Conservation (phyloP, 1,284 basidiomycete species). For the Sanghuangporus baumii region DNA sequence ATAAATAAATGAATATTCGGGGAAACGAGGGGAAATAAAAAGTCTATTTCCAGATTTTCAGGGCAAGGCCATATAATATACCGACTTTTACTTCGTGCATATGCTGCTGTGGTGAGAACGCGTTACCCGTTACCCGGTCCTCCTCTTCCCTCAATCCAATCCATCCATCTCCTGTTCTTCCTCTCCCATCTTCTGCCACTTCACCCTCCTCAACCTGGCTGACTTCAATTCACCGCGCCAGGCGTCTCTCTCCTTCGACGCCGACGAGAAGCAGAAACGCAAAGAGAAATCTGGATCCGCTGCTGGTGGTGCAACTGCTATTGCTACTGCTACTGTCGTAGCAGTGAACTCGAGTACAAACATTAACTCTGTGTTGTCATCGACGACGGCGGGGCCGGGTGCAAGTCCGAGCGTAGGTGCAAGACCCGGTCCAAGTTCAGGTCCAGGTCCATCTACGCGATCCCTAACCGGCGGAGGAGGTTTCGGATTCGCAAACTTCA, state of each 20-base stretch:
- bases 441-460: not conserved
- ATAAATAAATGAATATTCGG: not conserved
- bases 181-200: not conserved
- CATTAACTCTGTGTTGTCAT: not conserved
- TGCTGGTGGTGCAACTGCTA: too few relatives aligned
- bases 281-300: not conserved
- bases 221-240: not conserved
- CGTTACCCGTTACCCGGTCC: not conserved
- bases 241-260: not conserved
- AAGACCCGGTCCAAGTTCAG: conserved; percentile 1
- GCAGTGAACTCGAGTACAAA: too few relatives aligned
- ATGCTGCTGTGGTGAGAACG: not conserved
- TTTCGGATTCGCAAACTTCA: not conserved
- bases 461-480: not conserved
- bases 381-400: not conserved
- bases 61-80: too few relatives aligned
- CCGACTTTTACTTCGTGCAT: too few relatives aligned
- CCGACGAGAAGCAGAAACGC: not conserved
- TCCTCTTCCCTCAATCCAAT: not conserved
- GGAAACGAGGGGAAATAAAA: not conserved
- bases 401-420: not conserved
- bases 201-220: not conserved
- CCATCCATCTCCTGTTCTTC: not conserved
- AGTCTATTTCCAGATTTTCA: not conserved
- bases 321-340: too few relatives aligned